Conservation (phyloP, 352 stramenopile species). For the Peronospora tabacina region DNA sequence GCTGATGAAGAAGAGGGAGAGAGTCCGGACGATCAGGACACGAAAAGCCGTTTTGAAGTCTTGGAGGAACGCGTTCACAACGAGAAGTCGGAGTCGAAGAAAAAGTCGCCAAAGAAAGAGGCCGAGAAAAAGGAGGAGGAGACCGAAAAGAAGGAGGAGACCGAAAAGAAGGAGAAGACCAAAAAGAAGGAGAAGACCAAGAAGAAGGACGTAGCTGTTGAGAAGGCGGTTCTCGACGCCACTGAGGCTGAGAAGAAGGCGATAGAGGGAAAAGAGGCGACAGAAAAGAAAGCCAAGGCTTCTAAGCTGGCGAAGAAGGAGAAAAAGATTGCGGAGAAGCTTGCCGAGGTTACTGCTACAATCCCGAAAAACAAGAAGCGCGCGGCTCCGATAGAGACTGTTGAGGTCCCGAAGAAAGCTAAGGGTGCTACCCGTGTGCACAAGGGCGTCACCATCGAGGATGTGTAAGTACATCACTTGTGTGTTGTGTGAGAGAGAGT, state of each 20-base stretch:
- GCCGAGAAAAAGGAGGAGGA: slow-evolving; percentile 40
- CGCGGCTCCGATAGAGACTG: slow-evolving; percentile 40
- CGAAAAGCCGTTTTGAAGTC: slow-evolving; percentile 58
- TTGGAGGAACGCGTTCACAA: slow-evolving; percentile 63
- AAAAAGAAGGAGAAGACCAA: slow-evolving; percentile 21
- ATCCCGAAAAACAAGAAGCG: slow-evolving; percentile 58
- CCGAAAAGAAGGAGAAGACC: slow-evolving; percentile 22
- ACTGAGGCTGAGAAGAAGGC: slow-evolving; percentile 26
- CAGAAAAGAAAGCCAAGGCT: slow-evolving; percentile 32
- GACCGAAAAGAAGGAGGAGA: slow-evolving; percentile 21
- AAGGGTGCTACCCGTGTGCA: slow-evolving; percentile 51
- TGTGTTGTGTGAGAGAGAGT: slow-evolving; percentile 5
- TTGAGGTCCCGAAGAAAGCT: slow-evolving; percentile 73
- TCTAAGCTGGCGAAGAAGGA: slow-evolving; percentile 32
- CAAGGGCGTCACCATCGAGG: slow-evolving; percentile 79
- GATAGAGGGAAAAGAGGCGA: slow-evolving; percentile 24
- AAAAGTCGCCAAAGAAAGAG: slow-evolving; percentile 35
- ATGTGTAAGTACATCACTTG: slow-evolving; percentile 37
- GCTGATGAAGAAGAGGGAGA: slow-evolving; percentile 29
- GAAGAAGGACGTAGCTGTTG: slow-evolving; percentile 19
- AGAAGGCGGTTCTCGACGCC: slow-evolving; percentile 25
- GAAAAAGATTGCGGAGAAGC: slow-evolving; percentile 46
- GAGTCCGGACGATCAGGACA: slow-evolving; percentile 38
- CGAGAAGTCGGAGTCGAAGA: slow-evolving; percentile 27
- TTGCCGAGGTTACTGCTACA: slow-evolving; percentile 37